Conservation (phyloP, 2,329 filamentous ascomycete genomes). For the Colletotrichum trifolii region DNA sequence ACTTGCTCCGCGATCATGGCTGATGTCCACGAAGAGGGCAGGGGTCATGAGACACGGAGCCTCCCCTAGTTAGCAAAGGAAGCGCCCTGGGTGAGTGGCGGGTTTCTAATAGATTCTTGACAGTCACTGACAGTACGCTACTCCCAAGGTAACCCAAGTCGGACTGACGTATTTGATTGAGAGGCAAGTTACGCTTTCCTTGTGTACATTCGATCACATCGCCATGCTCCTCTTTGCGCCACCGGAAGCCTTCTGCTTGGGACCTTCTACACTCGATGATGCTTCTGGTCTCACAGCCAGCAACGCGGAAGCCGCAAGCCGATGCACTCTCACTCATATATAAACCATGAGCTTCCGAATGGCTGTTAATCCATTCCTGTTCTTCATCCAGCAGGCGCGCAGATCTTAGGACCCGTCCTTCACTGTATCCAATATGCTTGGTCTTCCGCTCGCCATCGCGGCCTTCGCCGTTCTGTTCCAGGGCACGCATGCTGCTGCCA, state of each 20-base stretch:
- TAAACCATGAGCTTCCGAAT: background rate
- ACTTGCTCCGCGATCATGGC: slow-evolving; percentile 14
- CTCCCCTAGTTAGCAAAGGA: background rate
- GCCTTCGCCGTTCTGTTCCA: slow-evolving; percentile 25
- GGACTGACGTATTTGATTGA: slow-evolving; percentile 4
- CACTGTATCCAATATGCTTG: slow-evolving; percentile 9
- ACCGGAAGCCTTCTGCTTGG: no score
- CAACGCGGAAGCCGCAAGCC: no score
- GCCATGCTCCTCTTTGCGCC: no score
- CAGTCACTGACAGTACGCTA: background rate
- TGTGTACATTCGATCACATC: background rate
- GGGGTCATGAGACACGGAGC: slow-evolving; percentile 9
- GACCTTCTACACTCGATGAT: no score
- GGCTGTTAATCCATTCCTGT: background rate
- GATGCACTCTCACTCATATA: background rate
- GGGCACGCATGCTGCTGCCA: slow-evolving; percentile 19
- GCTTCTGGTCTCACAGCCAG: no score
- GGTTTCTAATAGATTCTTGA: slow-evolving; percentile 29
- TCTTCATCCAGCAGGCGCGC: background rate
- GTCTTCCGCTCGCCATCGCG: slow-evolving; percentile 2
- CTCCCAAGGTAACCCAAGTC: background rate
- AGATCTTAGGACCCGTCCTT: background rate
- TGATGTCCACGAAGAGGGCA: background rate
- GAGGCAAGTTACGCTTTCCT: slow-evolving; percentile 1
- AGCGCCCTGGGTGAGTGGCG: slow-evolving; percentile 16